These are phyloP conservation scores for Styphnolobium japonicum DNA, from an alignment of 306 rosid genomes.

Conservation along the genomic window DNA sequence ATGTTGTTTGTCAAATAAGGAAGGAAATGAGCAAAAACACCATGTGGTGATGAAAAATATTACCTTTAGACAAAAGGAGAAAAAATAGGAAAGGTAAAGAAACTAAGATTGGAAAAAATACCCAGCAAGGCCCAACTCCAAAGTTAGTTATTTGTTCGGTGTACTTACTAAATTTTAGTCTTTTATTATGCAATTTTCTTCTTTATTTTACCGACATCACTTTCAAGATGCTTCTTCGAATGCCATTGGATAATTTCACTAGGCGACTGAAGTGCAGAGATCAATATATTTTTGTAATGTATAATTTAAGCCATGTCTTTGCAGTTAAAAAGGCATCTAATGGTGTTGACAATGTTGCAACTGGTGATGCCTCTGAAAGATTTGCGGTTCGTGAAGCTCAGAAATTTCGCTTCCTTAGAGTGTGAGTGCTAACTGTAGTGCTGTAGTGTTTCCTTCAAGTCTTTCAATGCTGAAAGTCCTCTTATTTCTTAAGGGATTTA, in stretches of 20 bases:
- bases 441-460: not conserved
- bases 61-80: not conserved
- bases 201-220: not conserved
- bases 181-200: not conserved
- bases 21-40: not conserved
- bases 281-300: not conserved
- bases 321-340: slow-evolving; percentile 51
- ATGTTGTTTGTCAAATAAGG: slow-evolving; percentile 3
- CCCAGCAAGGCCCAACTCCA: not conserved
- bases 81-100: not conserved
- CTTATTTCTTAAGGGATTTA: not conserved
- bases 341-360: slow-evolving; percentile 34
- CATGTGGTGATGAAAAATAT: not conserved
- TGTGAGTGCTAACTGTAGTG: slow-evolving; percentile 47
- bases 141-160: not conserved
- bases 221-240: not conserved
- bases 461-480: not conserved
- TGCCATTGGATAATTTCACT: not conserved
- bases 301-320: slow-evolving; percentile 6
- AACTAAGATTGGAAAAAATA: not conserved
- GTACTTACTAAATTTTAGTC: not conserved
- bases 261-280: not conserved
- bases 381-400: slow-evolving; percentile 66
- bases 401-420: slow-evolving; percentile 63
- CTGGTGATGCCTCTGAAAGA: slow-evolving; percentile 57